A percentile compares a stretch with the other conserved stretches of the same genome.
Conservation (phyloP, 768 basidiomycete species). For the Hypholoma fasciculare region DNA sequence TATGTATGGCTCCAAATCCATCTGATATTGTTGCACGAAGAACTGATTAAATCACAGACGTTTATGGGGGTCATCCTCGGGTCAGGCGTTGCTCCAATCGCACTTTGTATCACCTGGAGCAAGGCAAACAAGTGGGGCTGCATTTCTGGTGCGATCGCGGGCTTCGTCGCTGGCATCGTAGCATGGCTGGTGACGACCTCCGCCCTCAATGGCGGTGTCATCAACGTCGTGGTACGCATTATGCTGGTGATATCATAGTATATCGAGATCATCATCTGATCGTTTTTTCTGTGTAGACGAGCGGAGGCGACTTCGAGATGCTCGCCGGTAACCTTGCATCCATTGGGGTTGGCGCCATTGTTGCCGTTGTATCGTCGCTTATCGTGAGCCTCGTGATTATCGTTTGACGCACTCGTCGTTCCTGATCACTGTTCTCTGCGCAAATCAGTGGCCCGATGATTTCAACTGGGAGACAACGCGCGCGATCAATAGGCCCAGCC, state of each 20-base stretch:
- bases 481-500: conserved; percentile 57
- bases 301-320: conserved; percentile 64
- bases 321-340: conserved; percentile 88
- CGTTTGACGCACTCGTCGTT: background rate
- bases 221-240: conserved; percentile 55
- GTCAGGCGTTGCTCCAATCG: conserved; percentile 85
- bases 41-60: conserved; percentile 42
- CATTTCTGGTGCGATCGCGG: conserved; percentile 68
- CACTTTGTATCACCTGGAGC: conserved; percentile 81
- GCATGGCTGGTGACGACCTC: conserved; percentile 88
- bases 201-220: conserved; percentile 62
- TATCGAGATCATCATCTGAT: background rate
- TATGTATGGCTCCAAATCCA: conserved; percentile 53
- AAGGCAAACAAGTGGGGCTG: conserved; percentile 88
- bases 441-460: conserved; percentile 68
- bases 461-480: conserved; percentile 83
- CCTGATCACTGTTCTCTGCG: background rate
- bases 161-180: conserved; percentile 68
- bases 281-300: conserved; percentile 31
- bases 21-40: background rate
- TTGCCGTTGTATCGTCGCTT: conserved; percentile 64
- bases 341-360: conserved; percentile 77
- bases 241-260: background rate
- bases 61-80: conserved; percentile 90
- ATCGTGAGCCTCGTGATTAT: conserved; percentile 45